Conservation (phyloP, 1,284 basidiomycete species). For the Ganoderma sinense region DNA sequence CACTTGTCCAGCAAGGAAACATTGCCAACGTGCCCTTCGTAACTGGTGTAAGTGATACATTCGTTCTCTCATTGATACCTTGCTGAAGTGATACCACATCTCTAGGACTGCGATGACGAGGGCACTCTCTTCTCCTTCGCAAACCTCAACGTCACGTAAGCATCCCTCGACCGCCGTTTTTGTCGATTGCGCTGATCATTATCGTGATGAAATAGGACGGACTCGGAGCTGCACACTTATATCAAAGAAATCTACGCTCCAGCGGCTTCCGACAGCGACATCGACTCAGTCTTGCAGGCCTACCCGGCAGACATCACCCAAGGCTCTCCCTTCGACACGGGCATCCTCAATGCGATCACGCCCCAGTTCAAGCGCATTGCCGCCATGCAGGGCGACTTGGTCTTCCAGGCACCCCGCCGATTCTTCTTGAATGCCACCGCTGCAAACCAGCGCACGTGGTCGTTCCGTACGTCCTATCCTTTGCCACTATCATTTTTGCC, state of each 20-base stretch:
- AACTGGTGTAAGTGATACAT: conserved; percentile 27
- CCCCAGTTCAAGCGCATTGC: conserved; percentile 60
- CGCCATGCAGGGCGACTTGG: conserved; percentile 54
- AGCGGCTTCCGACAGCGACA: conserved; percentile 34
- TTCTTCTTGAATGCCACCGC: conserved; percentile 43
- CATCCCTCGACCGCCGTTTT: too few species aligned
- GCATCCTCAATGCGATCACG: conserved; percentile 50
- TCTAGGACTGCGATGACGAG: conserved; percentile 42
- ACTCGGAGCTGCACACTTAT: conserved; percentile 18
- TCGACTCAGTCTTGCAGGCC: conserved; percentile 43
- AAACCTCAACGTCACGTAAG: conserved; percentile 29
- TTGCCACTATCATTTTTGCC: background rate
- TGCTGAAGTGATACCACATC: background rate
- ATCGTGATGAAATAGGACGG: conserved; percentile 14
- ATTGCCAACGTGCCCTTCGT: conserved; percentile 43
- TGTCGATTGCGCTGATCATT: background rate
- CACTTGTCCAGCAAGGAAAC: conserved; percentile 35
- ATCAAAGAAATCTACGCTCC: conserved; percentile 43
- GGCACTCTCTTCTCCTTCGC: conserved; percentile 41
- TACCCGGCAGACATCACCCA: conserved; percentile 53
- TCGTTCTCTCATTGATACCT: background rate
- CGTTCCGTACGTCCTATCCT: conserved; percentile 47
- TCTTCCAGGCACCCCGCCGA: conserved; percentile 57
- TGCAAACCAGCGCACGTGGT: conserved; percentile 54
- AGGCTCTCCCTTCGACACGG: conserved; percentile 62